Evolutionary conservation across 2,329 filamentous ascomycete species (phyloP).

Genomic region (Aquanectria penicillioides): DNA sequence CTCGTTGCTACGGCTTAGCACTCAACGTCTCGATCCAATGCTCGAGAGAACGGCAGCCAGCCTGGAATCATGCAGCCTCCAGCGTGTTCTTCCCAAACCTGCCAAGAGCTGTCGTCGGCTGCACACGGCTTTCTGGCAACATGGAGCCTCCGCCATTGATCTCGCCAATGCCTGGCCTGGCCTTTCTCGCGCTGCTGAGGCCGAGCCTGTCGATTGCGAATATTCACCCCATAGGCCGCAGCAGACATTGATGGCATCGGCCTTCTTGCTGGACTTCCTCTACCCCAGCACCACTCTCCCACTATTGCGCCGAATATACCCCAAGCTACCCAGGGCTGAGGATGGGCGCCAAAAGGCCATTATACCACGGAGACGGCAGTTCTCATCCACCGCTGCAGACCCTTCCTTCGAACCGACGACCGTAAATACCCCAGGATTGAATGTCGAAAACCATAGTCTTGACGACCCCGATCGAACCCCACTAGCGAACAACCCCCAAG

Average conservation of each 20-base stretch:
- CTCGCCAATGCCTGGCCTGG: slow-evolving; percentile 55
- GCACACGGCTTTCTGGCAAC: slow-evolving; percentile 63
- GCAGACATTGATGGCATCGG: slow-evolving; percentile 54
- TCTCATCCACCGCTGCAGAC: slow-evolving; percentile 38
- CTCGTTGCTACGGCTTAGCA: slow-evolving; percentile 27
- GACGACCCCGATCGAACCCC: not conserved
- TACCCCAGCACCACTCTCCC: slow-evolving; percentile 59
- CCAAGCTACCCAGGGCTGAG: slow-evolving; percentile 39
- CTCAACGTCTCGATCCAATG: slow-evolving; percentile 51
- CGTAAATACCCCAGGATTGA: not conserved
- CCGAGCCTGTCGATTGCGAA: slow-evolving; percentile 35
- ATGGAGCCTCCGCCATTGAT: slow-evolving; percentile 62
- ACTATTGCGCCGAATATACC: slow-evolving; percentile 53
- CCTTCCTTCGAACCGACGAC: slow-evolving; percentile 1
- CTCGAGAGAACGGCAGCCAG: slow-evolving; percentile 67
- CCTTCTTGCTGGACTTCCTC: slow-evolving; percentile 65
- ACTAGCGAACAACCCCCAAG: not conserved
- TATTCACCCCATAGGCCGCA: slow-evolving; percentile 36
- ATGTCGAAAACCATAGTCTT: not conserved
- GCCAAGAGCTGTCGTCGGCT: slow-evolving; percentile 56
- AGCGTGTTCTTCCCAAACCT: slow-evolving; percentile 58
- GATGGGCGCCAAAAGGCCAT: slow-evolving; percentile 22
- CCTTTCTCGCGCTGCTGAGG: slow-evolving; percentile 40
- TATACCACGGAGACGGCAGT: slow-evolving; percentile 38
- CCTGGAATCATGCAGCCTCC: slow-evolving; percentile 66